These are phyloP conservation scores for Thinopyrum elongatum DNA, from an alignment of 176 grass and related monocot species.

Conservation along the genomic window DNA sequence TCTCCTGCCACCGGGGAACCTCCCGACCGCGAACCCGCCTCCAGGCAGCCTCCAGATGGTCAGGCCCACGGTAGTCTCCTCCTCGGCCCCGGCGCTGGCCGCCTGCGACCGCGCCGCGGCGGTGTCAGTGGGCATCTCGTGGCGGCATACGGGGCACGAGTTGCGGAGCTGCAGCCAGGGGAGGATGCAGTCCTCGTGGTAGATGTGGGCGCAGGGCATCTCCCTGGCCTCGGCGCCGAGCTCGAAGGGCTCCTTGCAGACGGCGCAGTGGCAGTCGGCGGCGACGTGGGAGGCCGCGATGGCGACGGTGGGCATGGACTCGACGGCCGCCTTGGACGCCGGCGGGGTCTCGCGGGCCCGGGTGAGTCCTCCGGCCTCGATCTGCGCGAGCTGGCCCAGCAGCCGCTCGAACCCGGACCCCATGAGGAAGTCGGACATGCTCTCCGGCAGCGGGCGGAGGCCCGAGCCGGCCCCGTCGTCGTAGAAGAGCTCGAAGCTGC, in stretches of 20 bases:
- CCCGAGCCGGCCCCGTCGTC: constrained; percentile 85
- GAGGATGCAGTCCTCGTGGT: constrained; percentile 94
- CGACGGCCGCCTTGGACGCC: constrained; percentile 85
- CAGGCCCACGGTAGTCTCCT: constrained; percentile 69
- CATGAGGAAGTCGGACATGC: constrained; percentile 96
- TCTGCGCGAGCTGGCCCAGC: constrained; percentile 81
- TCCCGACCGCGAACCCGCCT: constrained; percentile 75
- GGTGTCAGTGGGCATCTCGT: constrained; percentile 76
- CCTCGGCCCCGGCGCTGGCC: not conserved
- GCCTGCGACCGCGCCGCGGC: not conserved
- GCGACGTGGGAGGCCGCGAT: constrained; percentile 46
- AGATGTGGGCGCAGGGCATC: constrained; percentile 95
- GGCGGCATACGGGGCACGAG: constrained; percentile 85
- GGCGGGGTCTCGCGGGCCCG: constrained; percentile 56
- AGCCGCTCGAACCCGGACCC: constrained; percentile 93
- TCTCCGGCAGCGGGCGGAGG: constrained; percentile 79
- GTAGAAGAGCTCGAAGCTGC: constrained; percentile 93
- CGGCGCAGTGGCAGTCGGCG: constrained; percentile 69
- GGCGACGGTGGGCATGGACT: constrained; percentile 75
- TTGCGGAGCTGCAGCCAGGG: constrained; percentile 90
- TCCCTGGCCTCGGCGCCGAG: constrained; percentile 61
- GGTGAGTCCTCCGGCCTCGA: constrained; percentile 60
- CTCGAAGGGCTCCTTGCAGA: constrained; percentile 93
- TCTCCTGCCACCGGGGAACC: constrained; percentile 69
- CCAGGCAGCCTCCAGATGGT: constrained; percentile 97